These are phyloP conservation scores for Hanseniaspora hatyaiensis DNA, from an alignment of 805 yeast genomes.

Conservation along the genomic window DNA sequence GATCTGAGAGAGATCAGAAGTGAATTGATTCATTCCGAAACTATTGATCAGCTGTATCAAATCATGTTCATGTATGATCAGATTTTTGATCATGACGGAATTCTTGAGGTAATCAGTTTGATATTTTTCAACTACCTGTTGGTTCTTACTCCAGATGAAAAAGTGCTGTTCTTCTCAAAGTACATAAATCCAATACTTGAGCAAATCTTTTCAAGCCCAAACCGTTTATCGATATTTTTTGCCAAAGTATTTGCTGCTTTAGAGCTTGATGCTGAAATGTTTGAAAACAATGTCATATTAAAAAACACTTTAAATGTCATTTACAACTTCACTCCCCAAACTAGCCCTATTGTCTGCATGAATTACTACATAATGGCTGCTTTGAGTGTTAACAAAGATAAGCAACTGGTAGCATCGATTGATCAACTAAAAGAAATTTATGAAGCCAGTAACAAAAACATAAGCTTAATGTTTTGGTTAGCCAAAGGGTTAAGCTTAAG, in stretches of 20 bases:
- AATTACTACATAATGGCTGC: slow-evolving; percentile 48
- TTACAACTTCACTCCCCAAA: slow-evolving; percentile 7
- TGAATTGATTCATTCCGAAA: background rate
- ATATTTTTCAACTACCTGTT: slow-evolving; percentile 16
- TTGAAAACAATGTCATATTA: background rate
- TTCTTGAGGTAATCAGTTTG: slow-evolving; percentile 13
- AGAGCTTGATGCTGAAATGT: slow-evolving; percentile 22
- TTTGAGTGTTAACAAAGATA: slow-evolving; percentile 49
- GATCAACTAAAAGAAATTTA: slow-evolving; percentile 27
- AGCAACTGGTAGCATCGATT: slow-evolving; percentile 17
- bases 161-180: background rate
- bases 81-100: slow-evolving; percentile 14
- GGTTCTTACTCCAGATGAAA: slow-evolving; percentile 5
- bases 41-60: slow-evolving; percentile 11
- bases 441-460: slow-evolving; percentile 32
- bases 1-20: background rate
- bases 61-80: slow-evolving; percentile 4
- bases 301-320: slow-evolving; percentile 3
- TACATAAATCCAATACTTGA: slow-evolving; percentile 7
- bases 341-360: slow-evolving; percentile 18
- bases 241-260: slow-evolving; percentile 42
- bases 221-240: slow-evolving; percentile 32
- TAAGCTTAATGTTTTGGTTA: slow-evolving; percentile 45
- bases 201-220: slow-evolving; percentile 19
- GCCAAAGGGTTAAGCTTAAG: slow-evolving; percentile 57